Base-by-base conservation (phyloP, 1,139 yeast species). In the Debaryomyces subglobosus region DNA sequence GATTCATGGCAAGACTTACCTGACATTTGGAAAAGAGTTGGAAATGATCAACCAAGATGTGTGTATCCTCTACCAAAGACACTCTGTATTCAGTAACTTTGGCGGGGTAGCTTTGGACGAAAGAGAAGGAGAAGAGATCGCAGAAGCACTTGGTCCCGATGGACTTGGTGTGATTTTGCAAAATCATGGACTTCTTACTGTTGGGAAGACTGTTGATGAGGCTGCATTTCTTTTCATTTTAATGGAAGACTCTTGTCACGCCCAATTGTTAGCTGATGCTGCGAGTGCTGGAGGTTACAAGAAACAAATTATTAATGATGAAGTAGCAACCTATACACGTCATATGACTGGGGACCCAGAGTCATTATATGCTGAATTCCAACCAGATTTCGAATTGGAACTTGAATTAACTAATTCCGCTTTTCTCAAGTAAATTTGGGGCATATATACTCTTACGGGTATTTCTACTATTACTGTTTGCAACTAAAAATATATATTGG, bases 1-100 rank as follows among this genome's bases (percentile, higher is more conserved):
- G 4, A 69, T 77, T 30, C 79, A 81, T 60, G 96, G 95, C 45
- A 86, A 85, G 61, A 86, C 95, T 0, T 88, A 81, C 68, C 80
- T 89, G n/a, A 74, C 88, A 0, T 83, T 87, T 60, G 94, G 90
- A 24, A 78, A 76, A 56, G 84, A 83, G 16, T 72, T 88, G 56
- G 91, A 86, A 51, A 88, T 88, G 94, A 65, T 88, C 55, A 86
- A 85, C 68, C 96, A 88, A 67, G 96, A 88, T 59, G 86, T 76
- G 2, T 85, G 91, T 63, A 70, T 77, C 5, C 81, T 88, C 56
- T 84, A 84, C 74, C 79, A 84, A 39, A 71, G 76, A 43, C 94
- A 86, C 56, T 65, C 83, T 2, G 90, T 87, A 2, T 86, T 84
- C 65, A 55, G 66, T 30, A 81, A 82, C 63, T 87, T 86, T 64